phyloP scores from a whole-genome alignment of 805 yeast genomes.

The Hanseniaspora pseudoguilliermondii region DNA sequence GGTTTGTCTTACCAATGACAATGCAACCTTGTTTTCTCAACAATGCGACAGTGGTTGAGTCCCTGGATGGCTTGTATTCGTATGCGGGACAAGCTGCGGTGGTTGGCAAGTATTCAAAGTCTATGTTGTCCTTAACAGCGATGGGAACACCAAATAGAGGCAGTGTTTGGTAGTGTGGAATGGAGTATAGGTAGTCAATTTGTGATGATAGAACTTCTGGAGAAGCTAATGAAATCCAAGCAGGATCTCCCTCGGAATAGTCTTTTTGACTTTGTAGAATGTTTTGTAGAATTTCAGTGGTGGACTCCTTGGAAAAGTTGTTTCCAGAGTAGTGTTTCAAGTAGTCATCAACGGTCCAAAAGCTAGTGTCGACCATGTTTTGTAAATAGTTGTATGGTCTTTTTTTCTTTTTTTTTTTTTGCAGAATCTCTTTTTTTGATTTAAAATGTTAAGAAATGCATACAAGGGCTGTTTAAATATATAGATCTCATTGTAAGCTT shows the following conservation, averaged over 20 bases:
- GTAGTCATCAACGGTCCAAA: slow-evolving; percentile 77
- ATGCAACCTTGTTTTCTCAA: slow-evolving; percentile 85
- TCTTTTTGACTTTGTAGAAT: slow-evolving; percentile 37
- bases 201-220: slow-evolving; percentile 55
- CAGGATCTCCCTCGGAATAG: slow-evolving; percentile 52
- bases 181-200: slow-evolving; percentile 62
- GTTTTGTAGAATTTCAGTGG: slow-evolving; percentile 37
- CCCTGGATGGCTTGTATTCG: slow-evolving; percentile 52
- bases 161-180: slow-evolving; percentile 38
- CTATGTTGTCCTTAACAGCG: slow-evolving; percentile 91
- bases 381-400: not conserved
- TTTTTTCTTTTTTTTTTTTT: not conserved
- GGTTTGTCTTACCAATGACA: slow-evolving; percentile 81
- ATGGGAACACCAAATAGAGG: slow-evolving; percentile 89
- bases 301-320: slow-evolving; percentile 46
- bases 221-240: slow-evolving; percentile 78
- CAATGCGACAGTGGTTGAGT: slow-evolving; percentile 62
- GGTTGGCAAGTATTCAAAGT: slow-evolving; percentile 66
- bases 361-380: slow-evolving; percentile 1
- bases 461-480: no score
- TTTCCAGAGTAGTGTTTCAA: slow-evolving; percentile 41
- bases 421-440: no score
- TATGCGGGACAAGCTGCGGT: slow-evolving; percentile 94
- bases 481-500: no score
- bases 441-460: no score